Base-by-base conservation (phyloP, 2,329 filamentous ascomycete genomes). In the Elsinoe batatas region DNA sequence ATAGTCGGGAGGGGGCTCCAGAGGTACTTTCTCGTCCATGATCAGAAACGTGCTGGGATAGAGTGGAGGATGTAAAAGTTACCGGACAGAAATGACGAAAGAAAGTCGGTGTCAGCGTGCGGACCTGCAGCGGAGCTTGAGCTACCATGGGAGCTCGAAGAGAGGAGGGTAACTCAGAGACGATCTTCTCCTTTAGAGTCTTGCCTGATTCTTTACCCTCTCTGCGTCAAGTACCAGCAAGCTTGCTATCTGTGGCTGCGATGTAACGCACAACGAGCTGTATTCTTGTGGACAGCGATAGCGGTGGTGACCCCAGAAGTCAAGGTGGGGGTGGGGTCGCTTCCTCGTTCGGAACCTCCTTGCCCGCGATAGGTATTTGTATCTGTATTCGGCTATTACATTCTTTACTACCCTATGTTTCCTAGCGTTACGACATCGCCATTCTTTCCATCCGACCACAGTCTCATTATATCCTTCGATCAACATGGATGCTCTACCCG, bases 1-100 rank as follows among this genome's bases (percentile, higher is more conserved):
- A 63, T 75, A 75, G 15, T 71, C 67, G 15, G 73, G 73, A 36
- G 73, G 73, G 37, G 72, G 71, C n/a, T 73, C 71, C 26, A 68
- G 59, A 12, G 70, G 70, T 11, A 60, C 60, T 59, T 70, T 70
- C 30, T 64, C 56, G 61, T 69, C 65, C 53, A 55, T 55, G 32
- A 10, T 55, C 22, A 44, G 37, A 11, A 5, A 17, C 37, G 13
- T 33, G 15, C 10, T 20, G 10, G n/a, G 17, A 47, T 18, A 22
- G 40, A 47, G 8, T 37, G 22, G 17, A 36, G 13, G 49, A 33
- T 32, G 36, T 13, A 33, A n/a, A 36, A 44, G n/a, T 44, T 44
- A 26, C 20, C 40, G 7, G 7, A 5, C 26, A 5, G 26, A 30
- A 30, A 36, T 33, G 22, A 44, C 49, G 49, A 40, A 43, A 43